Conservation (phyloP, 1,139 yeast species). For the Blastobotrys buckinghamii region DNA sequence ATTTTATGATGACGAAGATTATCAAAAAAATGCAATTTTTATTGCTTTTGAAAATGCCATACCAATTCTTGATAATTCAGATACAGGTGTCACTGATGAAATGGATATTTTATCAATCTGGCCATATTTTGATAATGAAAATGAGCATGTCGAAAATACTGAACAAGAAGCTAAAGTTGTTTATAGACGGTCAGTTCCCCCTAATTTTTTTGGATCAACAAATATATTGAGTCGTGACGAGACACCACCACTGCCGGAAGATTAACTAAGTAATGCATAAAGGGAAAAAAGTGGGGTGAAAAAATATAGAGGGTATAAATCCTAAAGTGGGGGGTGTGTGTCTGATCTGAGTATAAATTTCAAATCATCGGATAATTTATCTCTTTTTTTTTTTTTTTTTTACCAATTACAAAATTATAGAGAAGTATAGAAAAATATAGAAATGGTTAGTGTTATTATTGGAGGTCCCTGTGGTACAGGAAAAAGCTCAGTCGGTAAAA, state of each 20-base stretch:
- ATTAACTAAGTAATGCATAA: too few species aligned
- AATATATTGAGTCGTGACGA: too few species aligned
- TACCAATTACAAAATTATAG: too few species aligned
- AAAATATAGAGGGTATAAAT: too few species aligned
- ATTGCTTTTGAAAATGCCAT: constrained; percentile 1
- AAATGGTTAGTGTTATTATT: too few species aligned
- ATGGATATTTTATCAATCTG: not conserved
- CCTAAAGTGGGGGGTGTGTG: too few species aligned
- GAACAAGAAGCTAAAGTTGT: not conserved
- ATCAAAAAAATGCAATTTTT: not conserved
- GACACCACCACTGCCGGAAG: too few species aligned
- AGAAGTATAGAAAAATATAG: constrained; percentile 14
- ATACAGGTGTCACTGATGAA: not conserved
- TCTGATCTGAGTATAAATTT: too few species aligned
- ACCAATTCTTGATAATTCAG: not conserved
- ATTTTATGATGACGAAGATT: not conserved
- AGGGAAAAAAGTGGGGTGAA: too few species aligned
- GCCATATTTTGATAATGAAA: not conserved
- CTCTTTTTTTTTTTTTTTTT: too few species aligned
- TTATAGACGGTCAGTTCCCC: not conserved
- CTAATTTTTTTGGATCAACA: too few species aligned
- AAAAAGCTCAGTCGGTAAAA: constrained; percentile 69
- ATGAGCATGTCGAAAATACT: not conserved
- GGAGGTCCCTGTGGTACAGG: constrained; percentile 98
- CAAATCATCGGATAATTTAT: too few species aligned